A percentile compares a stretch with the other conserved stretches of the same genome.
phyloP scores from a whole-genome alignment of 2,329 filamentous ascomycete species.

The Didymella segeticola region DNA sequence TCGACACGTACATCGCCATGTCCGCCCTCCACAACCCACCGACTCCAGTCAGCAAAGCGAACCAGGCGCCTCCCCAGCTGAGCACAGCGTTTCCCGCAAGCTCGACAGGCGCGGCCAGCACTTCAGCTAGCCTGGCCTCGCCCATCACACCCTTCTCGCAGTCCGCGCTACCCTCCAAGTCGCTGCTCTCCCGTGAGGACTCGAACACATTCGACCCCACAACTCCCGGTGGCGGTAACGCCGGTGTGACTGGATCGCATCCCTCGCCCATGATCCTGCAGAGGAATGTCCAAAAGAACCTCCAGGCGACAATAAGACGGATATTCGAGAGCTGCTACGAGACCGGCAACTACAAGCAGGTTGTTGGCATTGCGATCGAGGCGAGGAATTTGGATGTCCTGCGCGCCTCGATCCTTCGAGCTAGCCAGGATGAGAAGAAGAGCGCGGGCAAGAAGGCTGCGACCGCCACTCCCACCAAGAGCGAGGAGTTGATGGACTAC shows the following conservation, averaged over 20 bases:
- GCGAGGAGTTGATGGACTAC: slow-evolving; percentile 97
- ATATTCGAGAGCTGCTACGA: slow-evolving; percentile 90
- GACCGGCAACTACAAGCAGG: slow-evolving; percentile 88
- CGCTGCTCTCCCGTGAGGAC: slow-evolving; percentile 83
- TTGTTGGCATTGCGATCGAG: slow-evolving; percentile 95
- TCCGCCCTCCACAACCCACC: slow-evolving; percentile 67
- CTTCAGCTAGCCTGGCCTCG: slow-evolving; percentile 74
- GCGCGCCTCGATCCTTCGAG: slow-evolving; percentile 83
- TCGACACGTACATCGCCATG: slow-evolving; percentile 94
- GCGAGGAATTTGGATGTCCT: slow-evolving; percentile 90
- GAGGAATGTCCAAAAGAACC: slow-evolving; percentile 75
- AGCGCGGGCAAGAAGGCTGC: slow-evolving; percentile 64
- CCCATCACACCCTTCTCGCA: slow-evolving; percentile 96
- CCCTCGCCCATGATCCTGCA: slow-evolving; percentile 71
- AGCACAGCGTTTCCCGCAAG: slow-evolving; percentile 79
- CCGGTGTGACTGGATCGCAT: slow-evolving; percentile 60
- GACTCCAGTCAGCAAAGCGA: slow-evolving; percentile 56
- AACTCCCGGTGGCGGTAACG: slow-evolving; percentile 63
- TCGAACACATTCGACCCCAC: slow-evolving; percentile 67
- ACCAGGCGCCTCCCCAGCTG: slow-evolving; percentile 68
- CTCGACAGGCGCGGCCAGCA: slow-evolving; percentile 69
- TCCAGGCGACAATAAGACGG: slow-evolving; percentile 84
- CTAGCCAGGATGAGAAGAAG: slow-evolving; percentile 86
- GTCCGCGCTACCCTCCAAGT: slow-evolving; percentile 90
- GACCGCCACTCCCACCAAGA: slow-evolving; percentile 63